Conservation (phyloP, 345 rosid species). For the Acer negundo region DNA sequence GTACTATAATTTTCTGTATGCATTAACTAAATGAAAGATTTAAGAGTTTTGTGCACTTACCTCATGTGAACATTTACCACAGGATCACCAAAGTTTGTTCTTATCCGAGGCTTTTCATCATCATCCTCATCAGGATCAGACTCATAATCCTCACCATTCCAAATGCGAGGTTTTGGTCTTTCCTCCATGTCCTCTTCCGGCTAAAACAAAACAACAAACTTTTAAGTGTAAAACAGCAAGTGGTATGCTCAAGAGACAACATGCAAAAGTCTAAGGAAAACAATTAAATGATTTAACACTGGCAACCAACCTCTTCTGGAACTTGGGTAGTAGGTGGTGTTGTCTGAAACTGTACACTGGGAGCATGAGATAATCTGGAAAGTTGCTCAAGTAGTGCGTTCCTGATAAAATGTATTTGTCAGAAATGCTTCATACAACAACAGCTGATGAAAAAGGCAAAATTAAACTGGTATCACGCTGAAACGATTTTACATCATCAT, state of each 20-base stretch:
- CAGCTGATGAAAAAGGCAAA: conserved; percentile 1
- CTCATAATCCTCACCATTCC: conserved; percentile 74
- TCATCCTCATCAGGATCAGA: conserved; percentile 86
- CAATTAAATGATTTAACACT: background rate
- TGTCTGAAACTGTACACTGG: conserved; percentile 64
- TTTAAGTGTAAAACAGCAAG: conserved; percentile 11
- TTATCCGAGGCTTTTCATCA: conserved; percentile 51
- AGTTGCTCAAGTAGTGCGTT: conserved; percentile 53
- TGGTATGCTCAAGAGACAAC: background rate
- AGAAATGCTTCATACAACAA: conserved; percentile 15
- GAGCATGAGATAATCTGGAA: conserved; percentile 58
- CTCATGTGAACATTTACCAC: conserved; percentile 49
- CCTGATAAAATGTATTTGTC: conserved; percentile 30
- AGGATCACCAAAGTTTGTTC: conserved; percentile 34
- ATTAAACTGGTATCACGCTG: background rate
- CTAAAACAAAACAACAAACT: conserved; percentile 33
- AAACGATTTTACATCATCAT: background rate
- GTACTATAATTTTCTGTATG: background rate
- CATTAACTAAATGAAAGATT: background rate
- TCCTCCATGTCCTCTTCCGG: conserved; percentile 63
- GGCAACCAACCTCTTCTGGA: conserved; percentile 63
- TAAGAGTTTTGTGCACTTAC: conserved; percentile 25
- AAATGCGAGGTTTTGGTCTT: conserved; percentile 80
- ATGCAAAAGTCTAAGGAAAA: background rate
- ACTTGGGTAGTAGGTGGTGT: conserved; percentile 51